Evolutionary conservation across 192 early-diverging fungal species (phyloP).

Genomic region (Linnemannia elongata): DNA sequence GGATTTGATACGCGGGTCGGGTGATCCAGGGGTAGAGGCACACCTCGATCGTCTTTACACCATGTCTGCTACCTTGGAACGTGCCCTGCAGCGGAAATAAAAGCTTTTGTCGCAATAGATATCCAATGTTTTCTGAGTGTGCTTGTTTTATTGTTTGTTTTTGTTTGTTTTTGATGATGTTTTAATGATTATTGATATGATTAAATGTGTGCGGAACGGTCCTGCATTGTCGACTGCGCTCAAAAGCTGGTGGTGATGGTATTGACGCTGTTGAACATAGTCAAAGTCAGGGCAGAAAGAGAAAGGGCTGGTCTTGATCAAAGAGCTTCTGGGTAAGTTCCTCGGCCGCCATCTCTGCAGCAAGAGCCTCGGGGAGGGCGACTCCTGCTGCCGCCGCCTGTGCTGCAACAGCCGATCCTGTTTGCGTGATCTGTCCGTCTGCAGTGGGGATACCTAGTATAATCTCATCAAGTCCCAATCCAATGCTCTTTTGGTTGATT

Average conservation of each 20-base stretch:
- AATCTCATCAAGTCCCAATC: conserved; percentile 39
- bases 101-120: background rate
- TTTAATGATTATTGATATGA: background rate
- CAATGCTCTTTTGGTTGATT: conserved; percentile 41
- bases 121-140: background rate
- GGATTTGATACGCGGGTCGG: conserved; percentile 7
- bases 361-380: conserved; percentile 6
- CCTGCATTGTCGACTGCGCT: background rate
- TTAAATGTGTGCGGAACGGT: background rate
- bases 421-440: background rate
- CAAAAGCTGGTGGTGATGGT: background rate
- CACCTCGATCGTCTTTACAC: conserved; percentile 7
- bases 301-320: background rate
- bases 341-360: conserved; percentile 24
- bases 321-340: conserved; percentile 6
- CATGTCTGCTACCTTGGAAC: conserved; percentile 15
- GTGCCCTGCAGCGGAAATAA: conserved; percentile 1
- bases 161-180: background rate
- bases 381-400: background rate
- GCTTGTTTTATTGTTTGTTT: background rate
- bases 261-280: background rate
- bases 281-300: conserved; percentile 12
- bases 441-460: conserved; percentile 16
- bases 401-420: background rate
- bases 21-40: background rate